Conservation (phyloP, 768 basidiomycete genomes). For the Lactarius trivialis region DNA sequence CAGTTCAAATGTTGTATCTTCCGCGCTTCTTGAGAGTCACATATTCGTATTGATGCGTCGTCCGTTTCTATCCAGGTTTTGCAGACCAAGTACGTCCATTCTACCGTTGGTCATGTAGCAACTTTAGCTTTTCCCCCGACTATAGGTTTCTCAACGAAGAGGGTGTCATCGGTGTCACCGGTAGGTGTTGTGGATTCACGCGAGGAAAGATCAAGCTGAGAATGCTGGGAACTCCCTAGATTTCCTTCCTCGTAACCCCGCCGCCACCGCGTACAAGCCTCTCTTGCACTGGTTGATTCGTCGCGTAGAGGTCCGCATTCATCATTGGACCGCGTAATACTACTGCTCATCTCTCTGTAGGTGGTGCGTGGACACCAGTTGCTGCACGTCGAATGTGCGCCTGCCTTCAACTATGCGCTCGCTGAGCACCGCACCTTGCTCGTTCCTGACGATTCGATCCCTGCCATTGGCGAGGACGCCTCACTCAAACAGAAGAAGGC, state of each 20-base stretch:
- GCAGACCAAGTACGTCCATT: conserved; percentile 60
- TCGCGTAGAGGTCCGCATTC: conserved; percentile 54
- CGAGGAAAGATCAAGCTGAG: not conserved
- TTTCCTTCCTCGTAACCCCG: conserved; percentile 65
- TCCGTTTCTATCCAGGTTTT: conserved; percentile 45
- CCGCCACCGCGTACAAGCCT: conserved; percentile 43
- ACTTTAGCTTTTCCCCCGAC: not conserved
- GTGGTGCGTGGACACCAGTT: conserved; percentile 80
- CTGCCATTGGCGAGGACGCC: conserved; percentile 21
- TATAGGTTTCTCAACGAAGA: conserved; percentile 70
- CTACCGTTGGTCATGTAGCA: not conserved
- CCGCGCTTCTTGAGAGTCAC: not conserved
- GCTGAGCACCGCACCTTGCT: conserved; percentile 60
- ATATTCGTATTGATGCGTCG: not conserved
- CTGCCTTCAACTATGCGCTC: conserved; percentile 93
- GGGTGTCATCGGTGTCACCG: conserved; percentile 83
- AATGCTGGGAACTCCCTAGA: conserved; percentile 37
- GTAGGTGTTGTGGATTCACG: conserved; percentile 30
- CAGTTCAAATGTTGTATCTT: conserved; percentile 56
- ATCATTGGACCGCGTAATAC: not conserved
- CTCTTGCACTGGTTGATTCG: conserved; percentile 81
- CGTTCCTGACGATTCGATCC: conserved; percentile 42
- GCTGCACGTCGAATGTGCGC: conserved; percentile 83
- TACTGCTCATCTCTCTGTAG: conserved; percentile 28
- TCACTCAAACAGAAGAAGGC: conserved; percentile 46